Conservation (phyloP, 805 yeast species). For the Ogataea salicorniae region DNA sequence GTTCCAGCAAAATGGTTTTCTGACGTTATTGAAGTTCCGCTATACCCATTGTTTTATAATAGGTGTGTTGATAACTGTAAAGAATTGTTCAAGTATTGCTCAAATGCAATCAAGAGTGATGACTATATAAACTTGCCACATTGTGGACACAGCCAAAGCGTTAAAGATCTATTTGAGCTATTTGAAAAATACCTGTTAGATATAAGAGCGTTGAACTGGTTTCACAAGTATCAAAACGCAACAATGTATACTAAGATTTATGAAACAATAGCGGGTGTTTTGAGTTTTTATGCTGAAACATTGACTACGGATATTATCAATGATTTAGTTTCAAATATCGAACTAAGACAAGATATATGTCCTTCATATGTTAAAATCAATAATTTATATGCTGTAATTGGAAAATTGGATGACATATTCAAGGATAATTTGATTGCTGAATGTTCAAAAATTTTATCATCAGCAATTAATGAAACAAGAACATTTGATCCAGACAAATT, state of each 20-base stretch:
- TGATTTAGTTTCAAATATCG: constrained; percentile 2
- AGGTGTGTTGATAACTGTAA: constrained; percentile 10
- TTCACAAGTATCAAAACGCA: constrained; percentile 9
- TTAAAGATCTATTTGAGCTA: constrained; percentile 7
- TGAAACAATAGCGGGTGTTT: constrained; percentile 7
- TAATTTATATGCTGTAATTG: constrained; percentile 11
- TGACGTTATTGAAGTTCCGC: not conserved
- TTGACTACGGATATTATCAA: constrained; percentile 10
- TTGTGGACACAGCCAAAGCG: constrained; percentile 15
- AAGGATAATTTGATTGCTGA: constrained; percentile 13
- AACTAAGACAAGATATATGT: not conserved
- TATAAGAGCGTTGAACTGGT: constrained; percentile 6
- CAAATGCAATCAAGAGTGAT: constrained; percentile 8
- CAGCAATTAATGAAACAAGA: not conserved
- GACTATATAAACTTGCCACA: constrained; percentile 7
- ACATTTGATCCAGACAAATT: constrained; percentile 5
- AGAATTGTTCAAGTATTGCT: constrained; percentile 5
- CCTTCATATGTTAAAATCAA: constrained; percentile 15
- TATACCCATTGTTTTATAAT: constrained; percentile 12
- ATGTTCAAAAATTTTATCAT: constrained; percentile 5
- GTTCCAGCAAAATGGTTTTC: not conserved
- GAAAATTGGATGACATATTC: constrained; percentile 12
- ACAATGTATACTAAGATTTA: constrained; percentile 8
- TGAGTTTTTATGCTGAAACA: constrained; percentile 5
- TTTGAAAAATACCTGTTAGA: constrained; percentile 10